These are phyloP conservation scores for Fusarium tanahbumbuense DNA, from an alignment of 2,329 filamentous ascomycete genomes.

Conservation along the genomic window DNA sequence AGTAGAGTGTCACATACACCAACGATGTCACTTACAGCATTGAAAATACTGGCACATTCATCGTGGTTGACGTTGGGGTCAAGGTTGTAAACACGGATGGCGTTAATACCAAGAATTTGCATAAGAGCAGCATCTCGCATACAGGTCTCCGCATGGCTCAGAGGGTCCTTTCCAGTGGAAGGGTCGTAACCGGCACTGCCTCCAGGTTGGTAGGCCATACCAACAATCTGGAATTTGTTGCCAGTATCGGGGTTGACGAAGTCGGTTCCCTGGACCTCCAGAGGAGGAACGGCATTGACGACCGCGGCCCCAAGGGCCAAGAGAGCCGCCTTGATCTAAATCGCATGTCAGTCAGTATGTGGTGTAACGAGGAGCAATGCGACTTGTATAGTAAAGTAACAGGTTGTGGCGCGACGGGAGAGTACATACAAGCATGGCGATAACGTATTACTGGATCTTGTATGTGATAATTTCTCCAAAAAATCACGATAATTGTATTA, in stretches of 20 bases:
- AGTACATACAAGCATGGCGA: slow-evolving; percentile 46
- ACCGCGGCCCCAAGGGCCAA: slow-evolving; percentile 65
- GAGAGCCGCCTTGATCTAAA: slow-evolving; percentile 58
- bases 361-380: neutral
- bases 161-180: slow-evolving; percentile 64
- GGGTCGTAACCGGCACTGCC: slow-evolving; percentile 72
- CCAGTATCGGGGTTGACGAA: slow-evolving; percentile 70
- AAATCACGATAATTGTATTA: slow-evolving; percentile 16
- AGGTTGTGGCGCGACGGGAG: neutral
- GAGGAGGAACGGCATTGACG: slow-evolving; percentile 66
- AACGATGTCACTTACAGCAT: slow-evolving; percentile 57
- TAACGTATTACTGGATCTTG: slow-evolving; percentile 13
- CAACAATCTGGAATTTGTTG: slow-evolving; percentile 73
- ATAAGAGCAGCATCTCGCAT: slow-evolving; percentile 73
- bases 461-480: slow-evolving; percentile 20
- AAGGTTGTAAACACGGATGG: slow-evolving; percentile 77
- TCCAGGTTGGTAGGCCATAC: slow-evolving; percentile 76
- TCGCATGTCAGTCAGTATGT: slow-evolving; percentile 32
- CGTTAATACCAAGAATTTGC: slow-evolving; percentile 73
- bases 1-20: neutral
- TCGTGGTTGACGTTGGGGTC: slow-evolving; percentile 75
- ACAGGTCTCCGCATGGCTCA: slow-evolving; percentile 69
- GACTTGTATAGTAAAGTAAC: neutral
- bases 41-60: slow-evolving; percentile 75
- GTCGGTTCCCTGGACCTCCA: slow-evolving; percentile 67